These are phyloP conservation scores for Leptoxyphium fumago DNA, from an alignment of 2,329 filamentous ascomycete species.

Conservation along the genomic window DNA sequence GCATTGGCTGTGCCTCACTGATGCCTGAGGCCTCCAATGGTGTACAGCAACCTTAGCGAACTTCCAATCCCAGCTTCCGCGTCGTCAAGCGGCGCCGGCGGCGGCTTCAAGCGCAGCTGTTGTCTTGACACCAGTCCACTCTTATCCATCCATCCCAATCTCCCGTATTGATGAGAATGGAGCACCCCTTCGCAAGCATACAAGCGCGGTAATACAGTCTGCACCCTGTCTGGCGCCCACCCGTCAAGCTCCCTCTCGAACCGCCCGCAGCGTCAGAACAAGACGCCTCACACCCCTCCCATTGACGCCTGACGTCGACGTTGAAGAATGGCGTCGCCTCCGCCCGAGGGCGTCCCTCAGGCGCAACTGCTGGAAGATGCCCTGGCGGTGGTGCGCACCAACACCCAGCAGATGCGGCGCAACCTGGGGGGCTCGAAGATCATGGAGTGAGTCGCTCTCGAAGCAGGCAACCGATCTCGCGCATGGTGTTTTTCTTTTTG, in stretches of 20 bases:
- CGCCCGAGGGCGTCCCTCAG: conserved; percentile 40
- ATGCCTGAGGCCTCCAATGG: not conserved
- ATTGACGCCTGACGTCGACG: not conserved
- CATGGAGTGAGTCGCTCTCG: conserved; percentile 71
- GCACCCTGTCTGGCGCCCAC: no score
- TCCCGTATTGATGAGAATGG: no score
- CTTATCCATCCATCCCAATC: no score
- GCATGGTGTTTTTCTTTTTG: no score
- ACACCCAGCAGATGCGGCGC: conserved; percentile 93
- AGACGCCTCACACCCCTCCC: not conserved
- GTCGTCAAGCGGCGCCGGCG: not conserved
- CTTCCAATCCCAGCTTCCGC: not conserved
- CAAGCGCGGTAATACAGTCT: no score
- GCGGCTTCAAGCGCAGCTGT: not conserved
- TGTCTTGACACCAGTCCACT: not conserved
- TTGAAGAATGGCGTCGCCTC: conserved; percentile 30
- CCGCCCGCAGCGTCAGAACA: no score
- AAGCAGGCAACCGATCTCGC: conserved; percentile 72
- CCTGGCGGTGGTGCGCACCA: conserved; percentile 86
- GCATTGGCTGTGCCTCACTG: not conserved
- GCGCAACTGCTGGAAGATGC: conserved; percentile 95
- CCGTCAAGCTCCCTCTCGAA: no score
- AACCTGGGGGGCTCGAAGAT: conserved; percentile 95
- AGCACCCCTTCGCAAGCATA: no score
- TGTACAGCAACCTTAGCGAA: not conserved